Evolutionary conservation across 352 stramenopile species (phyloP).

Genomic region (Pythium pyrilobum): DNA sequence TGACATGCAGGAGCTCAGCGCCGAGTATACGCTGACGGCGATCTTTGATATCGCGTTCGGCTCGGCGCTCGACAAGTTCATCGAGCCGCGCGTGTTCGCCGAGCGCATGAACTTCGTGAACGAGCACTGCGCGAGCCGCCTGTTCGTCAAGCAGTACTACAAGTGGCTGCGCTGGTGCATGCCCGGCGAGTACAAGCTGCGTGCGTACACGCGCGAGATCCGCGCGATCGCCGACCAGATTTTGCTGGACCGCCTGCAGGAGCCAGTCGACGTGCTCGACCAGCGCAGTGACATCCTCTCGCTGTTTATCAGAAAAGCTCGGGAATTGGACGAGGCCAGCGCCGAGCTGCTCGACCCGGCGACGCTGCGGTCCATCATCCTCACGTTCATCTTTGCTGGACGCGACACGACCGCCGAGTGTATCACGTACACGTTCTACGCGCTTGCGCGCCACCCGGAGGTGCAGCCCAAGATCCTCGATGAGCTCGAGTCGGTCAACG

Average conservation of each 20-base stretch:
- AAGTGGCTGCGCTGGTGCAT: conserved; percentile 51
- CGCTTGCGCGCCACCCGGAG: conserved; percentile 44
- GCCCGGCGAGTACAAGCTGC: conserved; percentile 77
- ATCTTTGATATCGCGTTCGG: conserved; percentile 65
- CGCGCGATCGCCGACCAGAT: conserved; percentile 41
- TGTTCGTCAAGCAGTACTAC: conserved; percentile 68
- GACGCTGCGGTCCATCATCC: conserved; percentile 58
- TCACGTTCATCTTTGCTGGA: conserved; percentile 82
- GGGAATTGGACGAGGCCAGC: conserved; percentile 31
- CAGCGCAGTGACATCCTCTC: conserved; percentile 41
- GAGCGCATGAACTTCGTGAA: conserved; percentile 51
- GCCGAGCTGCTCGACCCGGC: conserved; percentile 16
- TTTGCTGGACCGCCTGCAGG: conserved; percentile 30
- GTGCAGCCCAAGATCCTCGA: conserved; percentile 53
- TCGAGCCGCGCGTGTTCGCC: conserved; percentile 30
- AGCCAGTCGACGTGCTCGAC: conserved; percentile 25
- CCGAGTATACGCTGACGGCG: conserved; percentile 44
- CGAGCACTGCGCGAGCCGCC: conserved; percentile 41
- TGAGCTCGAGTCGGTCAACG: conserved; percentile 27
- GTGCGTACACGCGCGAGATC: conserved; percentile 93
- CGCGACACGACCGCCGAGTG: conserved; percentile 75
- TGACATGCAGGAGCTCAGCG: conserved; percentile 50
- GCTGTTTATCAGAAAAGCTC: conserved; percentile 50
- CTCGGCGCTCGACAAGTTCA: conserved; percentile 26
- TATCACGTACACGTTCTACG: conserved; percentile 78